Evolutionary conservation across 495 filamentous ascomycete genomes (phyloP).

Genomic region (Astrothelium macrocarpum): DNA sequence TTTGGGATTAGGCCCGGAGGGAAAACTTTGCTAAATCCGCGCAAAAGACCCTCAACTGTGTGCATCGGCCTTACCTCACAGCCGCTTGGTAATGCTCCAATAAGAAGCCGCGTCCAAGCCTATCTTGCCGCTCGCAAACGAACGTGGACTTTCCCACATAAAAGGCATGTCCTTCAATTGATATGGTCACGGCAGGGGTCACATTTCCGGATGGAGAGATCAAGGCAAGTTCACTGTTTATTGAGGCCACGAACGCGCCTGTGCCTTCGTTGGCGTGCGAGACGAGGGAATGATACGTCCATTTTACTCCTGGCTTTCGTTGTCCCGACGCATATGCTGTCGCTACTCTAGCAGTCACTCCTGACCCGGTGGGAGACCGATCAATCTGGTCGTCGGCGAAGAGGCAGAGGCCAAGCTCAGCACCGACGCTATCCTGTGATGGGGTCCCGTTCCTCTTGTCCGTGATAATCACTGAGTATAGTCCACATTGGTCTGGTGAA

Average conservation of each 20-base stretch:
- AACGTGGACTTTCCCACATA: conserved; percentile 15
- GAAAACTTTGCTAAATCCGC: too few species aligned
- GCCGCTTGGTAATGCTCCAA: conserved; percentile 2
- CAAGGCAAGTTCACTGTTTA: neutral
- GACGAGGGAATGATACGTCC: conserved; percentile 15
- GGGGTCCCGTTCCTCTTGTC: neutral
- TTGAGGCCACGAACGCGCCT: conserved; percentile 15
- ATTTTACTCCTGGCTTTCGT: conserved; percentile 1
- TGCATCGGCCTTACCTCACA: too few species aligned
- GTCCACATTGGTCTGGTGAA: neutral
- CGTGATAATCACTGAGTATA: conserved; percentile 6
- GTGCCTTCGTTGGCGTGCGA: conserved; percentile 6
- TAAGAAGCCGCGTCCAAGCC: conserved; percentile 12
- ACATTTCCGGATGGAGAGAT: neutral
- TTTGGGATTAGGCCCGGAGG: too few species aligned
- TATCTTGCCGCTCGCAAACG: conserved; percentile 13
- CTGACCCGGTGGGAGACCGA: conserved; percentile 17
- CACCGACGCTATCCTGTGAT: neutral
- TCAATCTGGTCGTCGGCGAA: conserved; percentile 19
- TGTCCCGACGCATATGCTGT: conserved; percentile 10
- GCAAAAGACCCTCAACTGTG: too few species aligned
- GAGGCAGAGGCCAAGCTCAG: conserved; percentile 16
- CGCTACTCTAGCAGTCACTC: conserved; percentile 16
- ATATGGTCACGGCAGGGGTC: conserved; percentile 7
- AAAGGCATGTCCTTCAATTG: conserved; percentile 12